phyloP scores from a whole-genome alignment of 192 early-diverging fungal genomes.

The Lobosporangium transversale region DNA sequence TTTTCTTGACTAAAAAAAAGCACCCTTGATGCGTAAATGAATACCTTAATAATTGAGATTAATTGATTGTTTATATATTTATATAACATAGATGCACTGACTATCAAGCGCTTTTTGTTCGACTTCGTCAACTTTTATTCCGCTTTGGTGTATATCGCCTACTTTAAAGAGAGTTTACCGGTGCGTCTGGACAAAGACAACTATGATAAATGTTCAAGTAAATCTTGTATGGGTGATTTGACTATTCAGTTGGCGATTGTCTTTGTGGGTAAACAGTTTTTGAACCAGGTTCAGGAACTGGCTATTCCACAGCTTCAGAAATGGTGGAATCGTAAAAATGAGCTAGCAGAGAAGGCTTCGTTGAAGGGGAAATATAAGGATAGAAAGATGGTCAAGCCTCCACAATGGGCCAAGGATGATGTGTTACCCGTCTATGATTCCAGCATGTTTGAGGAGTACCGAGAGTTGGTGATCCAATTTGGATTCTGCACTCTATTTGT shows the following conservation, averaged over 20 bases:
- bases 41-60: background rate
- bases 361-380: conserved; percentile 34
- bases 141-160: conserved; percentile 65
- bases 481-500: conserved; percentile 78
- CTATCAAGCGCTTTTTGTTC: conserved; percentile 67
- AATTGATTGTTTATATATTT: background rate
- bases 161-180: conserved; percentile 52
- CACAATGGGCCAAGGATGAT: conserved; percentile 62
- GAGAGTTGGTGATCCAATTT: conserved; percentile 69
- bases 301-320: conserved; percentile 54
- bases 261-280: conserved; percentile 65
- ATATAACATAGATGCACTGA: conserved; percentile 55
- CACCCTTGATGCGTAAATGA: background rate
- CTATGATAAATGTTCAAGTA: conserved; percentile 4
- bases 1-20: background rate
- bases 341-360: conserved; percentile 24
- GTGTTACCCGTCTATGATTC: conserved; percentile 47
- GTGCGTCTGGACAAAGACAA: background rate
- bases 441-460: conserved; percentile 53
- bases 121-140: conserved; percentile 73
- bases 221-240: conserved; percentile 62
- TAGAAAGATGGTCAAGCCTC: conserved; percentile 30
- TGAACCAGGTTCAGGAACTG: conserved; percentile 60
- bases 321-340: conserved; percentile 43
- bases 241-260: conserved; percentile 70